Conservation (phyloP, 163 green algal genomes). For the Scenedesmus sp. region DNA sequence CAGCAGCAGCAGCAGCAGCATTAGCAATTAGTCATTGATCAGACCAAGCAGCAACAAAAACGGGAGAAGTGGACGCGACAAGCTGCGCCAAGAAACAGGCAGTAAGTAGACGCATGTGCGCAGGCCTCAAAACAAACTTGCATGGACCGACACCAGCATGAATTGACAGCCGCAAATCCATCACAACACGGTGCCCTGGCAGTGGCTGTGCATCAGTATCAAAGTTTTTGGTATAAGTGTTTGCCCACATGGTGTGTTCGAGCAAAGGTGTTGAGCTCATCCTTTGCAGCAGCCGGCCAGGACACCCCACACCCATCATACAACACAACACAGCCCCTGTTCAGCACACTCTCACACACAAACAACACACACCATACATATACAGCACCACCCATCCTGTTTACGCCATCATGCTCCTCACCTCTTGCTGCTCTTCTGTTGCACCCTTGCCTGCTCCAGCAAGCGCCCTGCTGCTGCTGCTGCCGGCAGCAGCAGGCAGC, state of each 20-base stretch:
- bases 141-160: neutral
- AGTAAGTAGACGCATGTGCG: neutral
- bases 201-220: conserved; percentile 51
- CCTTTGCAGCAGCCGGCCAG: conserved; percentile 17
- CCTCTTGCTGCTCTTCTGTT: neutral
- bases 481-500: conserved; percentile 59
- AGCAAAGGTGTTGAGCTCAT: conserved; percentile 37
- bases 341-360: neutral
- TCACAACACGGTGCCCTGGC: neutral
- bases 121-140: neutral
- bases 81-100: neutral
- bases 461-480: neutral
- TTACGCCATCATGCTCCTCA: neutral
- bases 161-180: too few species aligned
- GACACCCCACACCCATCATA: neutral
- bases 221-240: conserved; percentile 56
- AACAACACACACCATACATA: neutral
- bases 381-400: neutral
- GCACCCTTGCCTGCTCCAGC: neutral
- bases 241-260: conserved; percentile 39
- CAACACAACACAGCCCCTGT: neutral
- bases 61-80: neutral
- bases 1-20: neutral
- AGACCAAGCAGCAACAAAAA: neutral
- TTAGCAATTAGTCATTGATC: neutral